phyloP scores from a whole-genome alignment of 225 moss, liverwort and hornwort species.

The Marchantia paleacea region DNA sequence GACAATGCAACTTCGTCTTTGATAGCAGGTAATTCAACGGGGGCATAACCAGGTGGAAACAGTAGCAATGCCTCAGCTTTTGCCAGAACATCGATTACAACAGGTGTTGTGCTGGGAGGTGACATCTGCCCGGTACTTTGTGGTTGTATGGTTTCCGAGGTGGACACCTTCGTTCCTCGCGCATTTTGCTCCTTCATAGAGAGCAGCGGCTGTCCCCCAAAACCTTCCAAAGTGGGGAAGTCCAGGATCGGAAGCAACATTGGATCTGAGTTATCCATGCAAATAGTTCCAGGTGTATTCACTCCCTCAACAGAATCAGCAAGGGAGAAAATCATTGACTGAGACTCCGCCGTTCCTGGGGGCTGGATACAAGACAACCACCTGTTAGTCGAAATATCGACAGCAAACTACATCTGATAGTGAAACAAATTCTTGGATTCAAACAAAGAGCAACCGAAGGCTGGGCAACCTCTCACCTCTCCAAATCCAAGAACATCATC shows the following conservation, averaged over 20 bases:
- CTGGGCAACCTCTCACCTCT: conserved; percentile 57
- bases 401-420: not conserved
- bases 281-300: conserved; percentile 86
- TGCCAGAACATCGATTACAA: conserved; percentile 53
- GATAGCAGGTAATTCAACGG: conserved; percentile 58
- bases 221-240: conserved; percentile 65
- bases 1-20: conserved; percentile 51
- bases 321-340: conserved; percentile 76
- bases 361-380: conserved; percentile 49
- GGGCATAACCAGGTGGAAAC: conserved; percentile 90
- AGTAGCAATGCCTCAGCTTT: conserved; percentile 82
- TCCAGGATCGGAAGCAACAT: conserved; percentile 91
- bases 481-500: conserved; percentile 95
- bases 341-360: conserved; percentile 96
- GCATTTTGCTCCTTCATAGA: conserved; percentile 56
- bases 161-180: conserved; percentile 36
- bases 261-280: conserved; percentile 78
- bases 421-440: not conserved
- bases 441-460: not conserved
- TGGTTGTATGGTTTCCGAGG: conserved; percentile 19
- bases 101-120: conserved; percentile 43
- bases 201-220: conserved; percentile 53
- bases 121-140: conserved; percentile 33
- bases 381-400: conserved; percentile 4
- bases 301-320: conserved; percentile 80